Base-by-base conservation (phyloP, 2,329 filamentous ascomycete genomes). In the Talaromyces sp. region DNA sequence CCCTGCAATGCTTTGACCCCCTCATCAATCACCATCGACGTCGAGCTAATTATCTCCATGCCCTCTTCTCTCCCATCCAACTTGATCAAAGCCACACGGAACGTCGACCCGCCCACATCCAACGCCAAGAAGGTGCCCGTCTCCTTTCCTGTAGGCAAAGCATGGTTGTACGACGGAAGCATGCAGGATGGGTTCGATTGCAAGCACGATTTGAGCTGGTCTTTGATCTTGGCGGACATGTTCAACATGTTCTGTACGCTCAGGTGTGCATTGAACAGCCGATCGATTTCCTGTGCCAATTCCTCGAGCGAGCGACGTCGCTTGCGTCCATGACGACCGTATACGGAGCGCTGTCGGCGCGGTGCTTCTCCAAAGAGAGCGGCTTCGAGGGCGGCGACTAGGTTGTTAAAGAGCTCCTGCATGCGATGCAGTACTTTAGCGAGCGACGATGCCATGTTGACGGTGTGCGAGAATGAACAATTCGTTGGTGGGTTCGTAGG, bases 71-170 rank as follows among this genome's bases (percentile, higher is more conserved):
- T 78, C 35, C 84, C 84, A 62, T 72, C 72, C 58, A 88, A 72
- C 65, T 86, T 79, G 33, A 88, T 82, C 65, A 88, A 73, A 28
- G 85, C 86, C 42, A 88, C 81, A 8, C 86, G 82, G 68, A 88
- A 86, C 0, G 85, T 88, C 16, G 86, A 88, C n/a, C 86, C 86
- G 35, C 86, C 86, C 21, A 88, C 84, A 69, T 88, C 86, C 63
- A 88, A 76, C 5, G 85, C 84, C 39, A 88, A 75, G 69, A 82
- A 87, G 14, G 84, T 84, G 8, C 86, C 86, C 56, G 74, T 78
- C 71, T 88, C 86, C 55, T 79, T 71, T 4, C 86, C 86, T 5
- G 81, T 82, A 1, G 86, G 86, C 5, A 88, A 76, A 18, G 82
- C 82, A 69, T 87, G 80, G 70, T 84, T 86, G 75, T 86, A 87